A percentile compares a stretch with the other conserved stretches of the same genome.
These are phyloP conservation scores for Syzygium syzygioides DNA, from an alignment of 441 rosid species.

Conservation along the genomic window DNA sequence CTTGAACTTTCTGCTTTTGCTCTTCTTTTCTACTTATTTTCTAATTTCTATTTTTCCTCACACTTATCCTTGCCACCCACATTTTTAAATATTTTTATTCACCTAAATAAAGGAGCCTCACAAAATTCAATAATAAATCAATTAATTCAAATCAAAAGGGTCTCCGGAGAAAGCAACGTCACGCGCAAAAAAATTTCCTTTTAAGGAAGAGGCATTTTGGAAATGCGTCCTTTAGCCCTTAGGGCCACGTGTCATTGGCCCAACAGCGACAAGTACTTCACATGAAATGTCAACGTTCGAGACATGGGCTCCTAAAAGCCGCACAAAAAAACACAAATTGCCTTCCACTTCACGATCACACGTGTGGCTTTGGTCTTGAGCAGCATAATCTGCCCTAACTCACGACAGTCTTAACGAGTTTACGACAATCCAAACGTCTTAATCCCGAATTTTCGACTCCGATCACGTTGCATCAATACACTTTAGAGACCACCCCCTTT, in stretches of 20 bases:
- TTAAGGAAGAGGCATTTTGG: not conserved
- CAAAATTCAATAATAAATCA: not conserved
- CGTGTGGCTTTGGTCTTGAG: not conserved
- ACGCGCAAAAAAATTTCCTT: not conserved
- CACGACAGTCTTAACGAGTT: not conserved
- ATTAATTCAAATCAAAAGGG: not conserved
- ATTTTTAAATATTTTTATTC: not conserved
- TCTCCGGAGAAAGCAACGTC: not conserved
- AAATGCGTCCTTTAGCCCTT: not conserved
- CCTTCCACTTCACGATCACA: not conserved
- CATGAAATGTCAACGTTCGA: not conserved
- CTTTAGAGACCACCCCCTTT: not conserved
- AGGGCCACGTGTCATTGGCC: not conserved
- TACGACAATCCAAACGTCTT: not conserved
- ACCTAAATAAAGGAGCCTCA: not conserved
- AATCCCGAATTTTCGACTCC: not conserved
- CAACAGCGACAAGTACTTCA: not conserved
- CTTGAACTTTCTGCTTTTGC: not conserved
- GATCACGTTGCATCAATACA: not conserved
- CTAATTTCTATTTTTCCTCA: not conserved
- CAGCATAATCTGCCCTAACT: not conserved
- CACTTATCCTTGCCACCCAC: not conserved
- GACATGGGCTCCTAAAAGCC: not conserved
- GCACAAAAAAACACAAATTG: not conserved
- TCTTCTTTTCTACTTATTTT: not conserved